Percentiles rank a stretch among this genome's conserved stretches.
Evolutionary conservation across 75 land plant species (phyloP).

Genomic region (Pseudotsuga menziesii): DNA sequence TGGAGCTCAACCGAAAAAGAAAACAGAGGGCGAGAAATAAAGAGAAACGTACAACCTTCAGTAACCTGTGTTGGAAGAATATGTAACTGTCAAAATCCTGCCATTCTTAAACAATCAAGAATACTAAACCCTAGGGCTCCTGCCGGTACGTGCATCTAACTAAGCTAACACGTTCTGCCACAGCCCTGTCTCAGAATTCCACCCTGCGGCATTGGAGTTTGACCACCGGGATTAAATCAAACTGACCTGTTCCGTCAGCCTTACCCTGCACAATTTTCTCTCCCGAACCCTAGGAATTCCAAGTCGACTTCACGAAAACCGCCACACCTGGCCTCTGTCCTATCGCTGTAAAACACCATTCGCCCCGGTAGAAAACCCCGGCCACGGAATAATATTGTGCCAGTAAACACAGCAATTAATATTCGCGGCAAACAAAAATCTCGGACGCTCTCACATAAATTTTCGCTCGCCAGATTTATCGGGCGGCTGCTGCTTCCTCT

Average conservation of each 20-base stretch:
- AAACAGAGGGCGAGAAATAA: not conserved
- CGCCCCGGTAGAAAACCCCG: not conserved
- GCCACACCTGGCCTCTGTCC: not conserved
- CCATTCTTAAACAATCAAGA: too few relatives aligned
- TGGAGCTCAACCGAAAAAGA: not conserved
- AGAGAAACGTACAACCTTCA: not conserved
- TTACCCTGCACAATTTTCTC: not conserved
- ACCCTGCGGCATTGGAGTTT: not conserved
- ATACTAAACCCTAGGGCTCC: too few relatives aligned
- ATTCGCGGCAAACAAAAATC: too few relatives aligned
- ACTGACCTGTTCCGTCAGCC: not conserved
- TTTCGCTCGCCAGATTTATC: not conserved
- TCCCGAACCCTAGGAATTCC: slow-evolving; percentile 9
- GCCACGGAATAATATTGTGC: too few relatives aligned
- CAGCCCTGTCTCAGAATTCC: not conserved
- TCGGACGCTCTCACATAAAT: not conserved
- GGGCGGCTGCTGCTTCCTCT: too few relatives aligned
- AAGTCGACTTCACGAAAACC: not conserved
- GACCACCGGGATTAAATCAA: too few relatives aligned
- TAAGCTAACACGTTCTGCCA: not conserved
- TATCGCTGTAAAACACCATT: not conserved
- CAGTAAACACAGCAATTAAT: too few relatives aligned
- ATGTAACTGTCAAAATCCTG: too few relatives aligned
- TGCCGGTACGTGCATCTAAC: too few relatives aligned
- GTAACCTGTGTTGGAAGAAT: not conserved